Conservation (phyloP, 2,329 filamentous ascomycete species). For the Nemania abortiva region DNA sequence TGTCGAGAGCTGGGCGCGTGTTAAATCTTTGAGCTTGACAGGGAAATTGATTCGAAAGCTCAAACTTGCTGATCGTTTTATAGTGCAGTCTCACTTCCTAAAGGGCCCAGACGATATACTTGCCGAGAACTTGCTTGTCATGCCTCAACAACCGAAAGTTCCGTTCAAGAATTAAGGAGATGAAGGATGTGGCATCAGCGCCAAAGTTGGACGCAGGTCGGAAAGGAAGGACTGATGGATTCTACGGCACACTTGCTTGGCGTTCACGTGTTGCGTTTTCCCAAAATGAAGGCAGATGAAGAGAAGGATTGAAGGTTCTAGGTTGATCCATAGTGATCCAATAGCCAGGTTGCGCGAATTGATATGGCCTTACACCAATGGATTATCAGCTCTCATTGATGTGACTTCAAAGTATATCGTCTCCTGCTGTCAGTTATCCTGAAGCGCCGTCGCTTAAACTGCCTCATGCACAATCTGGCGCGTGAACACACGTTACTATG, state of each 20-base stretch:
- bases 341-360: not conserved
- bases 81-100: conserved; percentile 36
- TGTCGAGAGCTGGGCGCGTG: conserved; percentile 92
- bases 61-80: conserved; percentile 40
- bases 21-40: conserved; percentile 84
- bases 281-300: not conserved
- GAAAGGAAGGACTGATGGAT: not conserved
- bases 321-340: conserved; percentile 13
- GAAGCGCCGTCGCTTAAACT: not conserved
- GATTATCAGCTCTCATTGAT: not conserved
- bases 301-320: not conserved
- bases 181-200: not conserved
- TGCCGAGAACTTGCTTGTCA: conserved; percentile 36
- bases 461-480: not conserved
- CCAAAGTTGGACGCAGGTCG: not conserved
- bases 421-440: not conserved
- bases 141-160: conserved; percentile 30
- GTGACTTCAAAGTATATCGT: not conserved
- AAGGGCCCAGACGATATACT: conserved; percentile 13
- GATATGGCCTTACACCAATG: not conserved
- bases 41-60: conserved; percentile 73
- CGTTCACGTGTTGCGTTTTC: not conserved
- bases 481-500: not conserved
- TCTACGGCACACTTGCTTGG: not conserved
- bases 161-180: conserved; percentile 13